Evolutionary conservation across 768 basidiomycete species (phyloP).

Genomic region (Mycena vulgaris): DNA sequence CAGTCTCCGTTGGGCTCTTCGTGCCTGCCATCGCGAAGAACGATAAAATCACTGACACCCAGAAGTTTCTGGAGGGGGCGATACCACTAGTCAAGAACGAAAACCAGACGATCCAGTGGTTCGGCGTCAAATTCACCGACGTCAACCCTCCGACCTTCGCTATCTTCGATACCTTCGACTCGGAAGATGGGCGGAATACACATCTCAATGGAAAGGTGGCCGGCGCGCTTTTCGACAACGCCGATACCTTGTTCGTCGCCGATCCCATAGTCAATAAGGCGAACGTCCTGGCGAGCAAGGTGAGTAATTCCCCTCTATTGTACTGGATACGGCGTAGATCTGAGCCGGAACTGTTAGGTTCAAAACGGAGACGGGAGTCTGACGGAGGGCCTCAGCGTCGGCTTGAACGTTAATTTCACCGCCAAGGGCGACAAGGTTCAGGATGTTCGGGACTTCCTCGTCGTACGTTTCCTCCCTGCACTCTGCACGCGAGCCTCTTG

Average conservation of each 20-base stretch:
- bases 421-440: neutral
- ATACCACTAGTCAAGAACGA: slow-evolving; percentile 48
- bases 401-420: neutral
- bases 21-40: slow-evolving; percentile 48
- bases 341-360: neutral
- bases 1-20: slow-evolving; percentile 46
- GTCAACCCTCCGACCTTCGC: slow-evolving; percentile 45
- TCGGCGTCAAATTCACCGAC: slow-evolving; percentile 49
- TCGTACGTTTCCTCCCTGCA: too few relatives aligned
- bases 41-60: slow-evolving; percentile 42
- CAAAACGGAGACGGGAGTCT: neutral
- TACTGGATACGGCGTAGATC: too few relatives aligned
- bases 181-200: slow-evolving; percentile 48
- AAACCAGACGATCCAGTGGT: slow-evolving; percentile 58
- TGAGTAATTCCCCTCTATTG: too few relatives aligned
- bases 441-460: neutral
- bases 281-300: slow-evolving; percentile 44
- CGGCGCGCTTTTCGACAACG: slow-evolving; percentile 51
- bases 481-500: too few relatives aligned
- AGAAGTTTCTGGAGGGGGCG: slow-evolving; percentile 49
- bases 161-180: slow-evolving; percentile 57
- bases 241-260: slow-evolving; percentile 45
- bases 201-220: slow-evolving; percentile 54
- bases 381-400: neutral
- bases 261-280: slow-evolving; percentile 46